phyloP scores from a whole-genome alignment of 441 rosid genomes.

The Gossypium gossypioides region DNA sequence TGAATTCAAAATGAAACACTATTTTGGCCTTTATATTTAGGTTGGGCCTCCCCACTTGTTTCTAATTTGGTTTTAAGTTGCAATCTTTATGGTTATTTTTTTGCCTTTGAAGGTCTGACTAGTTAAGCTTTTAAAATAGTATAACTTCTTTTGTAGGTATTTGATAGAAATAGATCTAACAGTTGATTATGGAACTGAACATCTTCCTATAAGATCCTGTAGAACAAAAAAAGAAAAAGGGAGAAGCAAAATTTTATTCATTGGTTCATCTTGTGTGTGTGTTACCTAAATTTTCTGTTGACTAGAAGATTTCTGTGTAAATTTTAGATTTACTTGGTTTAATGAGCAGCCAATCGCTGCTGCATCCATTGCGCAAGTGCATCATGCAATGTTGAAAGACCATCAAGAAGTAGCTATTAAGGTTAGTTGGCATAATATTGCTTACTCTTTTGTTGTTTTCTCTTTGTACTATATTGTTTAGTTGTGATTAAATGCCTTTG shows the following conservation, averaged over 20 bases:
- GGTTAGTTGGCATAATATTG: constrained; percentile 29
- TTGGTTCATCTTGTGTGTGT: not conserved
- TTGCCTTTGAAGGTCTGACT: not conserved
- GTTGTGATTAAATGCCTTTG: not conserved
- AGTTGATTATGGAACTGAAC: not conserved
- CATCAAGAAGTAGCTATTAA: constrained; percentile 72
- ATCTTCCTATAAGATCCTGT: not conserved
- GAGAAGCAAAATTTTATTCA: not conserved
- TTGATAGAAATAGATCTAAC: not conserved
- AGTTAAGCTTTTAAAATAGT: not conserved
- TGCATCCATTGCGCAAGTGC: constrained; percentile 95
- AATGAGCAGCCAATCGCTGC: constrained; percentile 86
- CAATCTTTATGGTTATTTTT: not conserved
- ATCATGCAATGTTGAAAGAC: constrained; percentile 56
- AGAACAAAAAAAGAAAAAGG: not conserved
- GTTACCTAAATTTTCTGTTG: not conserved
- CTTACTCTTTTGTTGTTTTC: not conserved
- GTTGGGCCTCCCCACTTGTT: not conserved
- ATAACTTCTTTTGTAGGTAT: not conserved
- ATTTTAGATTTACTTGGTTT: constrained; percentile 61
- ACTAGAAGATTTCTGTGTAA: constrained; percentile 9
- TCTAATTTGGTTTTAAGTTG: not conserved
- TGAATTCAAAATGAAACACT: not conserved
- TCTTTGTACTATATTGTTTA: not conserved
- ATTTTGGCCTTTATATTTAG: not conserved